A percentile compares a stretch with the other conserved stretches of the same genome.
These are phyloP conservation scores for Trichomonas gallinae DNA, from an alignment of 208 protist species.

Conservation along the genomic window DNA sequence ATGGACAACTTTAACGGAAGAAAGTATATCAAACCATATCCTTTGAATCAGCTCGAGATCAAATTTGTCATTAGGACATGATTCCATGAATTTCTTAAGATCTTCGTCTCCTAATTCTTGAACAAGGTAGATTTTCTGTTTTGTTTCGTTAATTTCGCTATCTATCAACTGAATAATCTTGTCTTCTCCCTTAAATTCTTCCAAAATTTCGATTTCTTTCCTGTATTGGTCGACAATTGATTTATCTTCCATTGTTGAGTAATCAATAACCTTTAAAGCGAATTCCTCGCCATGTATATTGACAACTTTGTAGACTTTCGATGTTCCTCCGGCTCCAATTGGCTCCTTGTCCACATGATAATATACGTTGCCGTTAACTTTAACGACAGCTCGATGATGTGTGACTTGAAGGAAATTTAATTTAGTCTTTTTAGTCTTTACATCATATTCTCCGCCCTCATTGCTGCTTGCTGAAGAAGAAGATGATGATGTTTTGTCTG, in stretches of 20 bases:
- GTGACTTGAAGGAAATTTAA: background rate
- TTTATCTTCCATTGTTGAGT: background rate
- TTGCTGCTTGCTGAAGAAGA: background rate
- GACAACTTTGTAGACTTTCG: slow-evolving; percentile 45
- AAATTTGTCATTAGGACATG: background rate
- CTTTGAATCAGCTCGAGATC: background rate
- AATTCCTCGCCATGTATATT: slow-evolving; percentile 4
- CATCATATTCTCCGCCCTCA: background rate
- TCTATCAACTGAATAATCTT: slow-evolving; percentile 38
- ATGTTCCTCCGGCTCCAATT: slow-evolving; percentile 41
- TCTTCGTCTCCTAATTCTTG: slow-evolving; percentile 22
- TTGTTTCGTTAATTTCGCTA: slow-evolving; percentile 16
- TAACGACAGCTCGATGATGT: background rate
- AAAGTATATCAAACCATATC: slow-evolving; percentile 41
- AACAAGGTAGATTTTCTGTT: slow-evolving; percentile 29
- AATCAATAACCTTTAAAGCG: slow-evolving; percentile 26
- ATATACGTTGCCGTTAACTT: background rate
- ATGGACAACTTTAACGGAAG: slow-evolving; percentile 45
- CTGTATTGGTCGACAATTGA: background rate
- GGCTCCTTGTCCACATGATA: background rate
- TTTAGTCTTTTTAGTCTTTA: background rate
- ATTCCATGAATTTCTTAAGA: background rate
- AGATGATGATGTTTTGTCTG: background rate
- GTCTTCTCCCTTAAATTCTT: slow-evolving; percentile 14
- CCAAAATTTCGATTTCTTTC: slow-evolving; percentile 46